Percentiles rank a stretch among this genome's conserved stretches.
Conservation (phyloP, 2,329 filamentous ascomycete species). For the Aureobasidium sp. region DNA sequence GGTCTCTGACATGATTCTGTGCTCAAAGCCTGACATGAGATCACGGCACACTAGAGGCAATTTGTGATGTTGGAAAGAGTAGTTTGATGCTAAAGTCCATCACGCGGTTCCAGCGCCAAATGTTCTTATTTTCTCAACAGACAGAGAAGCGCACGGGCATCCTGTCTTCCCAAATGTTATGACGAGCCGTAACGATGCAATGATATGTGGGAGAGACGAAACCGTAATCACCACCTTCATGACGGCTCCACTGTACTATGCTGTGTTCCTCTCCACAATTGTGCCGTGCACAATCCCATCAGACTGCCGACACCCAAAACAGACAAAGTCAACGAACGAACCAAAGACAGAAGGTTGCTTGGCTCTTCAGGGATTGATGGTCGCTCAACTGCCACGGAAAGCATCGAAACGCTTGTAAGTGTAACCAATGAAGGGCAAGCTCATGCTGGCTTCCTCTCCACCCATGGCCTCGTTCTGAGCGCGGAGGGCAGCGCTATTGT, state of each 20-base stretch:
- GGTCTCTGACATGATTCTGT: neutral
- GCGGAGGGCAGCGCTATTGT: conserved; percentile 80
- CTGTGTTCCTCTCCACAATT: neutral
- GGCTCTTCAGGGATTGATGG: neutral
- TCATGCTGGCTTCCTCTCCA: conserved; percentile 88
- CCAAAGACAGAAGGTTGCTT: neutral
- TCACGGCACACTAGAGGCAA: too few species aligned
- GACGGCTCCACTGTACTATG: neutral
- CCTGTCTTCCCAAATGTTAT: neutral
- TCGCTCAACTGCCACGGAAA: conserved; percentile 38
- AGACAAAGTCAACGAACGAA: neutral
- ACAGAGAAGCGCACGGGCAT: neutral
- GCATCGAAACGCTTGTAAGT: conserved; percentile 95
- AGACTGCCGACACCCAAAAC: neutral
- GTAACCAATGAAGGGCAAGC: conserved; percentile 90
- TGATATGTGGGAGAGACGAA: neutral
- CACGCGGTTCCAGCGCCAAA: conserved; percentile 1
- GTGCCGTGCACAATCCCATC: neutral
- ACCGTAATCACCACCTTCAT: neutral
- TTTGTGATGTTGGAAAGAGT: too few species aligned
- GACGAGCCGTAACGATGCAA: neutral
- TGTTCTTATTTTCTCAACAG: neutral
- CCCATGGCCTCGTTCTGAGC: conserved; percentile 71
- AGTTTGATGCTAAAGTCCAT: neutral
- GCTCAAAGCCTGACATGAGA: too few species aligned